Evolutionary conservation across 345 rosid species (phyloP).

Genomic region (Citrus cavaleriei): DNA sequence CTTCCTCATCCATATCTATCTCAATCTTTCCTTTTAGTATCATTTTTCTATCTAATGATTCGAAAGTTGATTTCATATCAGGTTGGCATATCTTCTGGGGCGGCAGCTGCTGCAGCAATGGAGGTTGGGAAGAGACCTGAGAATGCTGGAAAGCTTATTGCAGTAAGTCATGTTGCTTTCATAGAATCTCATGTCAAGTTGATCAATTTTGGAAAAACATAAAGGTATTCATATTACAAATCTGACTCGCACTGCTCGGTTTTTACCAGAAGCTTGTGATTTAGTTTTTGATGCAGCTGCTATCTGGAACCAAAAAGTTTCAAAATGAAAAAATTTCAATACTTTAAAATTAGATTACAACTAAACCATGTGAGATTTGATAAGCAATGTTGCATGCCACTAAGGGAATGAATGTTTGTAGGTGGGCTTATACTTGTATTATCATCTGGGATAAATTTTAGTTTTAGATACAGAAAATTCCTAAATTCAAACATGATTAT

Average conservation of each 20-base stretch:
- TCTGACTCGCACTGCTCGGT: too few relatives aligned
- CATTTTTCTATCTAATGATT: neutral
- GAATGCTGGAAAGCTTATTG: constrained; percentile 89
- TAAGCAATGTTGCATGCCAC: neutral
- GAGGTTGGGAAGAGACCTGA: constrained; percentile 86
- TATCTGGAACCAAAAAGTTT: neutral
- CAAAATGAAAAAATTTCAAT: neutral
- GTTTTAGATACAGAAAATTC: neutral
- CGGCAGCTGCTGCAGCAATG: constrained; percentile 91
- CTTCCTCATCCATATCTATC: neutral
- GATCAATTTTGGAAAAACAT: neutral
- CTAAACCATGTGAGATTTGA: neutral
- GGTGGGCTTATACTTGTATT: neutral
- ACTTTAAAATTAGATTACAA: neutral
- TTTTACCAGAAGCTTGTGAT: too few relatives aligned
- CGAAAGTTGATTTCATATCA: constrained; percentile 20
- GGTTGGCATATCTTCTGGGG: constrained; percentile 99
- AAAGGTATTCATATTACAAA: too few relatives aligned
- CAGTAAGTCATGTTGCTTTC: constrained; percentile 45
- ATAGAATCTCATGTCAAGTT: neutral
- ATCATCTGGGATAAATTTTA: neutral
- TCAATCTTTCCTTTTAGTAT: neutral
- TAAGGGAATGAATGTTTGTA: neutral
- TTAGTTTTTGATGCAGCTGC: neutral
- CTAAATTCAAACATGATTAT: neutral